A percentile compares a stretch with the other conserved stretches of the same genome.
phyloP scores from a whole-genome alignment of 2,329 filamentous ascomycete species.

The Colletotrichum coccodes region DNA sequence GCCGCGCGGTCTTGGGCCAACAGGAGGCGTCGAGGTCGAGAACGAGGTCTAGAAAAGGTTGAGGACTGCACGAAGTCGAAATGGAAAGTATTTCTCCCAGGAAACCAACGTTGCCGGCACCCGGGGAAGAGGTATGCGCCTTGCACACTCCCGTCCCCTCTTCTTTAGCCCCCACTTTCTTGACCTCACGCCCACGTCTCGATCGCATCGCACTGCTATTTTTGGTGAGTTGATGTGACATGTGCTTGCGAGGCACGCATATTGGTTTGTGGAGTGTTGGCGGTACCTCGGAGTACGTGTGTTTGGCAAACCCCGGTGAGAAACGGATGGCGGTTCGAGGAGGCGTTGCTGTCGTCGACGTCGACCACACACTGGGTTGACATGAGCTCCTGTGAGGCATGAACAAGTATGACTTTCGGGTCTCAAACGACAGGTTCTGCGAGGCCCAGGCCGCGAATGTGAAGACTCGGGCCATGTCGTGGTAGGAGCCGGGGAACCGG shows the following conservation, averaged over 20 bases:
- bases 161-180: neutral
- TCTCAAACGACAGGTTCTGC: neutral
- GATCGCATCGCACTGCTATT: neutral
- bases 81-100: neutral
- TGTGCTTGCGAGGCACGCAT: neutral
- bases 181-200: neutral
- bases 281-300: neutral
- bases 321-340: neutral
- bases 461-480: neutral
- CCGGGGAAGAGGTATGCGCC: neutral
- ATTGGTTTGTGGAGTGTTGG: neutral
- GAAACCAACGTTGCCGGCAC: neutral
- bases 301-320: neutral
- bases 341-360: neutral
- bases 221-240: neutral
- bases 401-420: neutral
- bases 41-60: neutral
- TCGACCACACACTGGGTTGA: neutral
- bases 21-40: neutral
- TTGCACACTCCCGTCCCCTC: neutral
- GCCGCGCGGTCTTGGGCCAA: neutral
- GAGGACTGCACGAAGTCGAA: neutral
- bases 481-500: slow-evolving; percentile 18
- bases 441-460: neutral
- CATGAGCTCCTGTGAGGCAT: neutral